phyloP scores from a whole-genome alignment of 768 basidiomycete species.

The Mycena olivaceomarginata region DNA sequence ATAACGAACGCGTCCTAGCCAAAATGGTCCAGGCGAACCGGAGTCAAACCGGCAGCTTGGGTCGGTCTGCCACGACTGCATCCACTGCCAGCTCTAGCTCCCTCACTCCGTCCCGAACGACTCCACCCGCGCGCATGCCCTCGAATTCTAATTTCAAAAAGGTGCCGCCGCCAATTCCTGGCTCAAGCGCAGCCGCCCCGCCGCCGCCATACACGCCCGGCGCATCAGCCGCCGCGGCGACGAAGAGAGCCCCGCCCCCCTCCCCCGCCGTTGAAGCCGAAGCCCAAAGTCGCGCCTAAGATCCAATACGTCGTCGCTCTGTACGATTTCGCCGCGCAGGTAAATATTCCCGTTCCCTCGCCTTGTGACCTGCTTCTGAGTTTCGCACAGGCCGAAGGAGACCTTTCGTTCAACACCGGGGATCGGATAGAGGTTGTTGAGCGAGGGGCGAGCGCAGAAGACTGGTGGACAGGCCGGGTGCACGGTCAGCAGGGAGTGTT shows the following conservation, averaged over 20 bases:
- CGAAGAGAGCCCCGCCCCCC: slow-evolving; percentile 90
- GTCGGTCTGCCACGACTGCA: slow-evolving; percentile 57
- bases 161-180: slow-evolving; percentile 72
- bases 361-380: neutral
- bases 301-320: slow-evolving; percentile 91
- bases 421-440: slow-evolving; percentile 95
- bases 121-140: slow-evolving; percentile 60
- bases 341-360: slow-evolving; percentile 52
- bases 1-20: slow-evolving; percentile 60
- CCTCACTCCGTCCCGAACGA: slow-evolving; percentile 61
- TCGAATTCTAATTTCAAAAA: slow-evolving; percentile 65
- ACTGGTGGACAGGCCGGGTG: slow-evolving; percentile 98
- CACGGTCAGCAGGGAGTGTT: slow-evolving; percentile 92
- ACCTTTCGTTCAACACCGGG: slow-evolving; percentile 92
- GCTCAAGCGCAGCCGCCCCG: slow-evolving; percentile 56
- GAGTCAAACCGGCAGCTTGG: slow-evolving; percentile 43
- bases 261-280: slow-evolving; percentile 93
- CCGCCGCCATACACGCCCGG: slow-evolving; percentile 69
- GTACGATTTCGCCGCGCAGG: slow-evolving; percentile 96
- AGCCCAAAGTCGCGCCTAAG: slow-evolving; percentile 81
- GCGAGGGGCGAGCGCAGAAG: slow-evolving; percentile 87
- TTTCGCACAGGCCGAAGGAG: slow-evolving; percentile 84
- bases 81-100: slow-evolving; percentile 62
- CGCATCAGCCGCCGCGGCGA: slow-evolving; percentile 63
- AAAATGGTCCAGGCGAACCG: slow-evolving; percentile 80